Conservation (phyloP, 1,284 basidiomycete species). For the Fomitopsis palustris region DNA sequence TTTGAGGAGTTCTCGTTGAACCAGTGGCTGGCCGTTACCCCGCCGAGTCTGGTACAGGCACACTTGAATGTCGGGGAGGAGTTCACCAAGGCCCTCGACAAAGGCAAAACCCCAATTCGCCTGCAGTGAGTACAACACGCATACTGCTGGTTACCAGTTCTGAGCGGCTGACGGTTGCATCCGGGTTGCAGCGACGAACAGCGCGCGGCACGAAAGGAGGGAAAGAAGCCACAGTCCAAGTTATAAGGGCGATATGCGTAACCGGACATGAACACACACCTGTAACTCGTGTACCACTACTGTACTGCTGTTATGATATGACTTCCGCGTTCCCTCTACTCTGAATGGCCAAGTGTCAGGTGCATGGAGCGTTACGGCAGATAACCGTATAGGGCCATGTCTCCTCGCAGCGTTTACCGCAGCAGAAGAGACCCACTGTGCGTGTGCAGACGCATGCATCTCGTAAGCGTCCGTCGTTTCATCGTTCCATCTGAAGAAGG, state of each 20-base stretch:
- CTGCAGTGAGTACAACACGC: not conserved
- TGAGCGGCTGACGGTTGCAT: not conserved
- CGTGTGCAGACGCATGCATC: too few relatives aligned
- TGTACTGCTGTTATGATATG: too few relatives aligned
- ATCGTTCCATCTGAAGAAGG: too few relatives aligned
- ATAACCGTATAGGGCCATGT: too few relatives aligned
- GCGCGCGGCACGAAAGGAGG: not conserved
- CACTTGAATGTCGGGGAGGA: slow-evolving; percentile 51
- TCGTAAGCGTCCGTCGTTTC: too few relatives aligned
- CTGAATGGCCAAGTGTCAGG: too few relatives aligned
- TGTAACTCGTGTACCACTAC: not conserved
- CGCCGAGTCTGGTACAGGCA: slow-evolving; percentile 55
- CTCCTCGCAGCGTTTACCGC: too few relatives aligned
- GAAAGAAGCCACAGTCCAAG: not conserved
- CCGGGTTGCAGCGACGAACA: not conserved
- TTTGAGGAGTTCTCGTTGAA: slow-evolving; percentile 17
- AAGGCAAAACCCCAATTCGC: slow-evolving; percentile 5
- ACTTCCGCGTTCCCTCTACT: too few relatives aligned
- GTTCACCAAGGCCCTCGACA: slow-evolving; percentile 39
- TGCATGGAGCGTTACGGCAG: too few relatives aligned
- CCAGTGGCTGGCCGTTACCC: slow-evolving; percentile 63
- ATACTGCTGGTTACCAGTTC: not conserved
- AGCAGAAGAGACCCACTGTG: too few relatives aligned
- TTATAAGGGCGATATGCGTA: not conserved
- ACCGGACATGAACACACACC: not conserved